These are phyloP conservation scores for Colletotrichum sp. DNA, from an alignment of 2,329 filamentous ascomycete genomes.

Conservation along the genomic window DNA sequence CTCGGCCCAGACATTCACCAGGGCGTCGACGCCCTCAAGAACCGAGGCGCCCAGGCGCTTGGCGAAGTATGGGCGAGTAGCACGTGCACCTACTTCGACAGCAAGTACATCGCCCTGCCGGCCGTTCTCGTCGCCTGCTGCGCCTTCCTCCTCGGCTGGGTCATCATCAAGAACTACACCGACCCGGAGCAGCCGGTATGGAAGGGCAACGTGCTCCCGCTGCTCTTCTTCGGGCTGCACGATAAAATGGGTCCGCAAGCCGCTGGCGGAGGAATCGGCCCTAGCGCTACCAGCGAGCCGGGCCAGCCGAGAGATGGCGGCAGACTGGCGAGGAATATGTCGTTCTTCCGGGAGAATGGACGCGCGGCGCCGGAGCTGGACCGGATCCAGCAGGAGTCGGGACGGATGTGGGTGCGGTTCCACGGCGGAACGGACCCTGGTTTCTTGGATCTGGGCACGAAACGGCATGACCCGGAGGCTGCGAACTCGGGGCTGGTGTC, in stretches of 20 bases:
- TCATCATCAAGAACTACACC: constrained; percentile 8
- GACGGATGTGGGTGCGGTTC: constrained; percentile 5
- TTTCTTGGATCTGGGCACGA: constrained; percentile 7
- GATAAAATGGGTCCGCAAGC: neutral
- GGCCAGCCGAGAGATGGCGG: neutral
- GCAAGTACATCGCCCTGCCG: neutral
- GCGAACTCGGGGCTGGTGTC: neutral
- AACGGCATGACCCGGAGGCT: neutral
- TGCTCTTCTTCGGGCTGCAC: constrained; percentile 9
- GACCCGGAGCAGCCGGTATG: constrained; percentile 15
- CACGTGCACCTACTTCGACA: constrained; percentile 8
- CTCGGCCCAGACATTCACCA: neutral
- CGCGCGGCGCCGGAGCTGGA: constrained; percentile 1
- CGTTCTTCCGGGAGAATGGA: neutral
- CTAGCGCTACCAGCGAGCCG: neutral
- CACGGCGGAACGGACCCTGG: constrained; percentile 9
- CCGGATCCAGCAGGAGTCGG: constrained; percentile 8
- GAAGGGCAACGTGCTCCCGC: constrained; percentile 14
- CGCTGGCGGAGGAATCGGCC: neutral
- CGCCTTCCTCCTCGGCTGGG: neutral
- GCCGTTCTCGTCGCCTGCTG: neutral
- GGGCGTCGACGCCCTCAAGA: neutral
- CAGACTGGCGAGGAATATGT: neutral
- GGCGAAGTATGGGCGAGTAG: neutral
- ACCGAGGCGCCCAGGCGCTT: neutral